Conservation (phyloP, 257 asterid species). For the Salvia hispanica region DNA sequence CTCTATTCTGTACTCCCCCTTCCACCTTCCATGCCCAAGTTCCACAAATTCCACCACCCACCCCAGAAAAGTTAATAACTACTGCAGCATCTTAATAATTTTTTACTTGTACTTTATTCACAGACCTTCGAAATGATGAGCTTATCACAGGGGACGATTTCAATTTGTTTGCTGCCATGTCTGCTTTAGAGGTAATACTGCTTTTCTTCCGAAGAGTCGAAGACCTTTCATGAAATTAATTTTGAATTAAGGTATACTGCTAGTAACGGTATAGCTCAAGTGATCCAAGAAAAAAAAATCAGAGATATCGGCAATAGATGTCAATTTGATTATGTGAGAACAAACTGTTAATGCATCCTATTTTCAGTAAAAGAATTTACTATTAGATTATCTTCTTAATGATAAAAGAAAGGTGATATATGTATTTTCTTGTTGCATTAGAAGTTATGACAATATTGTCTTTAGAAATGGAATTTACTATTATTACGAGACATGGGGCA, state of each 20-base stretch:
- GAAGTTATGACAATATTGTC: not conserved
- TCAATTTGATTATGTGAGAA: slow-evolving; percentile 1
- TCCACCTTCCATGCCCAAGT: not conserved
- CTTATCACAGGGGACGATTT: slow-evolving; percentile 84
- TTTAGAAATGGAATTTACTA: not conserved
- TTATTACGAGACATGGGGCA: not conserved
- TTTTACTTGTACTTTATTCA: slow-evolving; percentile 31
- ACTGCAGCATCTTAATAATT: slow-evolving; percentile 1
- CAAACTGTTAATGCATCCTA: slow-evolving; percentile 6
- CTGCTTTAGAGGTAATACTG: slow-evolving; percentile 91
- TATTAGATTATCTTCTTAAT: slow-evolving; percentile 13
- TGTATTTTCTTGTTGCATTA: not conserved
- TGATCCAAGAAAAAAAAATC: not conserved
- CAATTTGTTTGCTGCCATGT: slow-evolving; percentile 98
- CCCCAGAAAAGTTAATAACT: not conserved
- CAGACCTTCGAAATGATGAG: slow-evolving; percentile 91
- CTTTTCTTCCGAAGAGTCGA: slow-evolving; percentile 5
- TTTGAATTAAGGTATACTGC: not conserved
- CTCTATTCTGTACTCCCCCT: not conserved
- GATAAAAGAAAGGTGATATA: not conserved
- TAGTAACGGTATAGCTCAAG: slow-evolving; percentile 16
- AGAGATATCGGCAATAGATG: not conserved
- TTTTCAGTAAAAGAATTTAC: not conserved
- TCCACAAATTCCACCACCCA: not conserved
- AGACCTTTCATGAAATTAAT: not conserved